Conservation (phyloP, 345 rosid genomes). For the Viola odorata region DNA sequence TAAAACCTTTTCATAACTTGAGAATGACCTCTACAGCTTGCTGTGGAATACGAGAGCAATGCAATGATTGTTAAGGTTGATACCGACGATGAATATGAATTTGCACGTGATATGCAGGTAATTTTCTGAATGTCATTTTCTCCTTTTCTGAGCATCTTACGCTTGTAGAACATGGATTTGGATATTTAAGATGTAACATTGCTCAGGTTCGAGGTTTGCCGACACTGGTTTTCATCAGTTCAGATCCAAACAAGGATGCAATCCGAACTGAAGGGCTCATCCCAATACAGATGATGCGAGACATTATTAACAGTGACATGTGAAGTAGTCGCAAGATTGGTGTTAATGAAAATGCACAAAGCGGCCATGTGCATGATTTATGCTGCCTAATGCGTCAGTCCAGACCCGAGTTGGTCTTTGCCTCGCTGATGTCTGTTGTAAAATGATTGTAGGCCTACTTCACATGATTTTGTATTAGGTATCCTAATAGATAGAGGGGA, state of each 20-base stretch:
- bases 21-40: constrained; percentile 46
- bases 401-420: too few species aligned
- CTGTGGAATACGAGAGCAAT: constrained; percentile 78
- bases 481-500: too few species aligned
- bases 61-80: constrained; percentile 85
- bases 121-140: neutral
- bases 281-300: constrained; percentile 86
- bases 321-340: constrained; percentile 19
- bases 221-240: constrained; percentile 74
- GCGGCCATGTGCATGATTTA: too few species aligned
- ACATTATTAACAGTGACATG: constrained; percentile 78
- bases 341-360: too few species aligned
- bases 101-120: constrained; percentile 90
- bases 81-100: constrained; percentile 84
- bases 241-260: constrained; percentile 81
- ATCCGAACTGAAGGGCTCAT: constrained; percentile 88
- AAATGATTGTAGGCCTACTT: too few species aligned
- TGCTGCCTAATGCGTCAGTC: too few species aligned
- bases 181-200: neutral
- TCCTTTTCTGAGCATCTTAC: neutral
- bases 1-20: neutral
- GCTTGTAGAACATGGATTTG: neutral
- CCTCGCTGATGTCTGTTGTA: too few species aligned
- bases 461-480: too few species aligned
- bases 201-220: constrained; percentile 90